These are phyloP conservation scores for Pichia sp. DNA, from an alignment of 1,139 yeast species.

Conservation along the genomic window DNA sequence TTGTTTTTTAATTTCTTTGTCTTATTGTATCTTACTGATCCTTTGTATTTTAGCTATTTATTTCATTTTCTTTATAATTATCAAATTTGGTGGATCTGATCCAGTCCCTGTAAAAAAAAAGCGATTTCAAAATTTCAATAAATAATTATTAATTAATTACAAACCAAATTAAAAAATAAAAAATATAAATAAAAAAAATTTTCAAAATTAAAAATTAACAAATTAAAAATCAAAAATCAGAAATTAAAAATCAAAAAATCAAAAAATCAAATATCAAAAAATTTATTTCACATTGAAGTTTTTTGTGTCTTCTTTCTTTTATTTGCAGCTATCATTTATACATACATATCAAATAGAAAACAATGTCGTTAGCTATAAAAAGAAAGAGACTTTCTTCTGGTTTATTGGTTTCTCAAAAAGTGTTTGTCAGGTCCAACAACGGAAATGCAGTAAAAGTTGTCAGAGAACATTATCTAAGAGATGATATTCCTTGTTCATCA, in stretches of 20 bases:
- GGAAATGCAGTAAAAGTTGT: conserved; percentile 90
- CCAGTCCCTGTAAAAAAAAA: no score
- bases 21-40: no score
- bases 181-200: no score
- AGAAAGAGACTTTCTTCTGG: conserved; percentile 49
- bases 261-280: no score
- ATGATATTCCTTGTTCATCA: conserved; percentile 89
- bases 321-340: background rate
- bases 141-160: no score
- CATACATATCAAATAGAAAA: background rate
- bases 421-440: conserved; percentile 81
- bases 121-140: no score
- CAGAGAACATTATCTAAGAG: conserved; percentile 87
- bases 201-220: no score
- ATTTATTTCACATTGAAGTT: background rate
- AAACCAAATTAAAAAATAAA: no score
- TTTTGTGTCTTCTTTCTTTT: background rate
- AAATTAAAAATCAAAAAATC: no score
- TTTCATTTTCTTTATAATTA: no score
- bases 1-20: background rate
- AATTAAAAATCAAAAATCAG: no score
- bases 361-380: conserved; percentile 14
- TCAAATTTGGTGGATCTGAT: no score
- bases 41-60: background rate
- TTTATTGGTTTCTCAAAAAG: conserved; percentile 76